These are phyloP conservation scores for Phialophora macrospora DNA, from an alignment of 2,329 filamentous ascomycete species.

Conservation along the genomic window DNA sequence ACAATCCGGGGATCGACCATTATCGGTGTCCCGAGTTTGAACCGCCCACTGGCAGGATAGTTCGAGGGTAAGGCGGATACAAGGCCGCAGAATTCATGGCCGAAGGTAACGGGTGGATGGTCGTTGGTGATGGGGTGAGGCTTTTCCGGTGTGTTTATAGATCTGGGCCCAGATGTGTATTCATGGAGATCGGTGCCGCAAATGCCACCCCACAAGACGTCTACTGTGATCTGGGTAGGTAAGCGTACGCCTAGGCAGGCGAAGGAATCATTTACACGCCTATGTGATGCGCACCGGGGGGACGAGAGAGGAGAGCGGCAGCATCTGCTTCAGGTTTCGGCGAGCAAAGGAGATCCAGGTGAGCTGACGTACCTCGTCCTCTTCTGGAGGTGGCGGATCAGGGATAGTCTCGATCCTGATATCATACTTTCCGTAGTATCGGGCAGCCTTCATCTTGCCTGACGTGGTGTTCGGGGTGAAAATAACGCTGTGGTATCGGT, in stretches of 20 bases:
- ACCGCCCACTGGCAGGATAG: too few species aligned
- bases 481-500: too few species aligned
- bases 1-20: conserved; percentile 60
- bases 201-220: conserved; percentile 39
- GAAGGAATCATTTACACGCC: too few species aligned
- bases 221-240: conserved; percentile 23
- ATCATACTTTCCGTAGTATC: conserved; percentile 9
- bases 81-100: conserved; percentile 58
- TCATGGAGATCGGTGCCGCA: conserved; percentile 49
- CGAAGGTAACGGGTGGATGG: conserved; percentile 56
- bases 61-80: conserved; percentile 37
- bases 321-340: too few species aligned
- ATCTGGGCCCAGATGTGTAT: conserved; percentile 53
- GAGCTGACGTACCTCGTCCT: too few species aligned
- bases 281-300: too few species aligned
- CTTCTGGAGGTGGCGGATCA: conserved; percentile 2
- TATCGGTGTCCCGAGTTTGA: conserved; percentile 53
- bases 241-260: too few species aligned
- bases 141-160: conserved; percentile 42
- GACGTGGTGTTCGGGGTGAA: too few species aligned
- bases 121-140: conserved; percentile 60
- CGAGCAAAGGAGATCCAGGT: too few species aligned
- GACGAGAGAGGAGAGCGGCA: too few species aligned
- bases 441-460: conserved; percentile 10
- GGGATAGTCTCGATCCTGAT: conserved; percentile 13